Conservation (phyloP, 495 filamentous ascomycete species). For the Cercophora sp. region DNA sequence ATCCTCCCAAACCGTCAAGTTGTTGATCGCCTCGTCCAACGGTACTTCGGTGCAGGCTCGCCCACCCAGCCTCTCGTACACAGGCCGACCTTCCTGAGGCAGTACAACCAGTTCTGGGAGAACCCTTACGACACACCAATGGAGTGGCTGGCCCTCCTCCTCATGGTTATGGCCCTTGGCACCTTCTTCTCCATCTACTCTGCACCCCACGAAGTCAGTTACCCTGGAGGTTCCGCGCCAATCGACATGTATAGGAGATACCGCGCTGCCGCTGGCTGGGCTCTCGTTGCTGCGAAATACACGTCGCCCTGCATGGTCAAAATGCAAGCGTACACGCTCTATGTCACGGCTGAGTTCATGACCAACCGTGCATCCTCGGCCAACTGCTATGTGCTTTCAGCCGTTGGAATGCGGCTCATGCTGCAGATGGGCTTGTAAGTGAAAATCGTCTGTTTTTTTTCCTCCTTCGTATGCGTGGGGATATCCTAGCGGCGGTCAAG, state of each 20-base stretch:
- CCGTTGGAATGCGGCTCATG: conserved; percentile 47
- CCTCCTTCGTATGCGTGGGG: no score
- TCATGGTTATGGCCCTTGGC: conserved; percentile 38
- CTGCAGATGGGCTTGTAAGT: conserved; percentile 53
- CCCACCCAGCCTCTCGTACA: conserved; percentile 45
- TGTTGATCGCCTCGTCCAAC: conserved; percentile 41
- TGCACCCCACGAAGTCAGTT: conserved; percentile 37
- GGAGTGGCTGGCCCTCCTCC: conserved; percentile 45
- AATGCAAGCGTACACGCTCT: conserved; percentile 48
- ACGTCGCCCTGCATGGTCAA: conserved; percentile 40
- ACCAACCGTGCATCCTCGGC: conserved; percentile 40
- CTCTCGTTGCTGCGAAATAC: conserved; percentile 44
- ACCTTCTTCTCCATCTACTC: conserved; percentile 36
- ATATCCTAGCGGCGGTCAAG: no score
- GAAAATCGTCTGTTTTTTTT: no score
- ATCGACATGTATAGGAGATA: conserved; percentile 37
- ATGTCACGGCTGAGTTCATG: conserved; percentile 44
- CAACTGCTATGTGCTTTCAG: conserved; percentile 46
- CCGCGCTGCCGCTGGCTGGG: conserved; percentile 35
- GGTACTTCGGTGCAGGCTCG: conserved; percentile 48
- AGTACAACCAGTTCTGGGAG: conserved; percentile 49
- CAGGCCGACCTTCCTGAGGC: conserved; percentile 39
- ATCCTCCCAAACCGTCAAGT: conserved; percentile 36
- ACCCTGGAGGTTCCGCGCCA: conserved; percentile 25
- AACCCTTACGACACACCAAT: conserved; percentile 33